These are phyloP conservation scores for Chlorella variabilis DNA, from an alignment of 163 green algal species.

Conservation along the genomic window DNA sequence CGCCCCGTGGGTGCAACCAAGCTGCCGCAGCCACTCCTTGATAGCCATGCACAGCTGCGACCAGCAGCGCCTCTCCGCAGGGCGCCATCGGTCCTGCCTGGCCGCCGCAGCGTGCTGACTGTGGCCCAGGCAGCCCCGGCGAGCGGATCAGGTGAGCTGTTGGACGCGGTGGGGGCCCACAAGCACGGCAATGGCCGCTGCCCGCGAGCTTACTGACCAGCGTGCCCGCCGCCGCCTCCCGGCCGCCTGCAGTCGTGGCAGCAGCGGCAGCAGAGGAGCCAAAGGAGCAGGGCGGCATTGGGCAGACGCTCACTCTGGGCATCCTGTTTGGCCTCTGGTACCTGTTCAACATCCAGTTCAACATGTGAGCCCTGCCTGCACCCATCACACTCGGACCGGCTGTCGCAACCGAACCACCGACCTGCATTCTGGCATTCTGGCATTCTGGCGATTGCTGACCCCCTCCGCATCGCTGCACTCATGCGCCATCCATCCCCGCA, in stretches of 20 bases:
- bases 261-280: not conserved
- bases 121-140: not conserved
- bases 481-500: constrained; percentile 43
- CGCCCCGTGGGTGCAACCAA: not conserved
- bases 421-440: too few species aligned
- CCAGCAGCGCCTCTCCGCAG: not conserved
- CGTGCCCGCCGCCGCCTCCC: not conserved
- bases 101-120: not conserved
- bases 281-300: constrained; percentile 2
- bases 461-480: too few species aligned
- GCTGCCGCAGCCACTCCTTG: not conserved
- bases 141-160: not conserved
- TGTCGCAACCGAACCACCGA: too few species aligned
- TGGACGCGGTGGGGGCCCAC: not conserved
- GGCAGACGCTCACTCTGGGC: constrained; percentile 60
- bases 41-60: not conserved
- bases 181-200: not conserved
- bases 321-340: constrained; percentile 85
- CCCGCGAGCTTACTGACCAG: not conserved
- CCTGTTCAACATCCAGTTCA: constrained; percentile 91
- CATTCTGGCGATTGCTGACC: not conserved
- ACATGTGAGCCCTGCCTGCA: constrained; percentile 85
- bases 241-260: constrained; percentile 5
- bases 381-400: too few species aligned
- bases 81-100: not conserved